These are phyloP conservation scores for Jacaranda copaia DNA, from an alignment of 257 asterid species.

Conservation along the genomic window DNA sequence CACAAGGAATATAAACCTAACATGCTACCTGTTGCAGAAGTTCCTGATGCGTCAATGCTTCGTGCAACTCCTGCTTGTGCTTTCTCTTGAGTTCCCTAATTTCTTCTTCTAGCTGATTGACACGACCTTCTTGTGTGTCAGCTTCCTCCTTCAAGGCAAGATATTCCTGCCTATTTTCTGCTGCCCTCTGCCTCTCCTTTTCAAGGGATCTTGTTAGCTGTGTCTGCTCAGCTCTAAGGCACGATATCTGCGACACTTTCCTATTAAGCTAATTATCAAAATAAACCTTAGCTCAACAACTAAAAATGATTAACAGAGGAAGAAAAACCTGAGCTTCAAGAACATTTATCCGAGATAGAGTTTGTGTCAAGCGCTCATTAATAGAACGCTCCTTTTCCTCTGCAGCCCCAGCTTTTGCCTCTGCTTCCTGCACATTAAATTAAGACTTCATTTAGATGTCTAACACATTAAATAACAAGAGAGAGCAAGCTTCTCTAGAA, in stretches of 20 bases:
- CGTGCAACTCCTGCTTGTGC: conserved; percentile 93
- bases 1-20: conserved; percentile 21
- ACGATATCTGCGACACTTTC: conserved; percentile 62
- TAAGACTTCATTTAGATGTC: conserved; percentile 14
- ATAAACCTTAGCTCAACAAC: conserved; percentile 24
- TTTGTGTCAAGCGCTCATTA: conserved; percentile 78
- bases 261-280: conserved; percentile 41
- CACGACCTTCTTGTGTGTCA: conserved; percentile 88
- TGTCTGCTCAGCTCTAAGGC: conserved; percentile 88
- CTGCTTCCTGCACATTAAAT: conserved; percentile 64
- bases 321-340: conserved; percentile 83
- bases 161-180: conserved; percentile 81
- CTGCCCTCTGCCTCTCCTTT: conserved; percentile 85
- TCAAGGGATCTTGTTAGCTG: conserved; percentile 82
- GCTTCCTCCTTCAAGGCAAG: conserved; percentile 91
- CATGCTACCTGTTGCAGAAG: conserved; percentile 81
- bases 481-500: conserved; percentile 28
- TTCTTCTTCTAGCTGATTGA: conserved; percentile 77
- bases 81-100: conserved; percentile 80
- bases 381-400: conserved; percentile 85
- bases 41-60: conserved; percentile 78
- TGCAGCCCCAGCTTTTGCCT: conserved; percentile 78
- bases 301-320: conserved; percentile 20
- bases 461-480: conserved; percentile 7
- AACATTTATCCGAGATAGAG: conserved; percentile 82